Evolutionary conservation across 306 rosid genomes (phyloP).

Genomic region (Medicago lupulina): DNA sequence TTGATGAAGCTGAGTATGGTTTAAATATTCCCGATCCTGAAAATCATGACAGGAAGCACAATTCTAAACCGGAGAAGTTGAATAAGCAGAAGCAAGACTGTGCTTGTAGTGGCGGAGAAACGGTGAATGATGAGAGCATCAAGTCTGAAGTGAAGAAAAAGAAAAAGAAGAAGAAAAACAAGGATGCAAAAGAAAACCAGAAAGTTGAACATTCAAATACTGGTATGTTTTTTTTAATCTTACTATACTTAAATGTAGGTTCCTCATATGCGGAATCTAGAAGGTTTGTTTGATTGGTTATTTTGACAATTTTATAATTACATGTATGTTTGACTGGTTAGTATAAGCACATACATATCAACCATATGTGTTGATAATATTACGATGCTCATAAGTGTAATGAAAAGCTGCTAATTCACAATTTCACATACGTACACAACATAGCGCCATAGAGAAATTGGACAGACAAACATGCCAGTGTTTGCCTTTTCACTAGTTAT

Average conservation of each 20-base stretch:
- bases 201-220: slow-evolving; percentile 39
- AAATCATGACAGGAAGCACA: slow-evolving; percentile 41
- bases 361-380: background rate
- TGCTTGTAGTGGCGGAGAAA: slow-evolving; percentile 42
- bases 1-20: slow-evolving; percentile 78
- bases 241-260: background rate
- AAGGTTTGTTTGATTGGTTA: background rate
- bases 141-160: slow-evolving; percentile 50
- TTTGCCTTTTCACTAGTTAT: background rate
- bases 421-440: background rate
- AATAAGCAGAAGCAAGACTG: slow-evolving; percentile 47
- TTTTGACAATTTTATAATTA: background rate
- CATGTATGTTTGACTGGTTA: background rate
- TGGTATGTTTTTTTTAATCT: slow-evolving; percentile 55
- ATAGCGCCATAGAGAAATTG: background rate
- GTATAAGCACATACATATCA: background rate
- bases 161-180: slow-evolving; percentile 51
- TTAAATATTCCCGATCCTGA: slow-evolving; percentile 62
- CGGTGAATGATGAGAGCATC: slow-evolving; percentile 42
- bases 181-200: slow-evolving; percentile 43
- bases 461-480: background rate
- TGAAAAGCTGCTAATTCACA: background rate
- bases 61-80: slow-evolving; percentile 36
- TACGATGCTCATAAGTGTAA: background rate
- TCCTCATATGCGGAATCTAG: background rate